Base-by-base conservation (phyloP, 2,329 filamentous ascomycete species). In the Colletotrichum australisinense region DNA sequence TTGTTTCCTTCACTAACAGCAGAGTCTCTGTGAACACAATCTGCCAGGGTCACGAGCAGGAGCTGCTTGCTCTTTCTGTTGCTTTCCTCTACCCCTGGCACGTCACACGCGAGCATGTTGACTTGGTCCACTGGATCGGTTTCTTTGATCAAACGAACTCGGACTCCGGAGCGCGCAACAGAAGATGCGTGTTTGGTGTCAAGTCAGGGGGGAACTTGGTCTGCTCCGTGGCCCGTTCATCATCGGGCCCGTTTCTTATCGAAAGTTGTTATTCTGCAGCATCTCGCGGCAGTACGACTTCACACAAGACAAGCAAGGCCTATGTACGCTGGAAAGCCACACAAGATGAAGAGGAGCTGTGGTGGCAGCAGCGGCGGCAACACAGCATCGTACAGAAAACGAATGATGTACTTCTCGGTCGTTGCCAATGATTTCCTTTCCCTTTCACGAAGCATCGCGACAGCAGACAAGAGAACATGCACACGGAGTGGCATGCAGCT, bases 171-270 rank as follows among this genome's bases (percentile, higher is more conserved):
- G 63, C 56, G 22, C 46, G 56, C 69, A 62, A 67, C 35, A 71
- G 63, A 62, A 67, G 26, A 46, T 62, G 69, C 56, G 49, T n/a
- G 68, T 60, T 46, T 62, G 69, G 69, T 67, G 69, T 71, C 63
- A 62, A 62, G 63, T 62, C 46, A 53, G 42, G 42, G 16, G 16
- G 35, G 60, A 8, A 56, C 68, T 67, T 26, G 46, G 68, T 56
- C 63, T 71, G 46, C 63, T 26, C 6, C 46, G 26, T 38, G 63
- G 69, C 26, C 69, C 63, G 63, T 71, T 67, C 68, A 6, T 67
- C 32, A 38, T 35, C 30, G 24, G 24, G 46, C 26, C 53, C 26
- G 46, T 53, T 35, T 26, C 22, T 26, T 64, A n/a, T 55, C 30
- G 28, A 52, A 32, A 32, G 4, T 28, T 30, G 26, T 52, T 49